Conservation (phyloP, 306 rosid species). For the Rubus parviflorus region DNA sequence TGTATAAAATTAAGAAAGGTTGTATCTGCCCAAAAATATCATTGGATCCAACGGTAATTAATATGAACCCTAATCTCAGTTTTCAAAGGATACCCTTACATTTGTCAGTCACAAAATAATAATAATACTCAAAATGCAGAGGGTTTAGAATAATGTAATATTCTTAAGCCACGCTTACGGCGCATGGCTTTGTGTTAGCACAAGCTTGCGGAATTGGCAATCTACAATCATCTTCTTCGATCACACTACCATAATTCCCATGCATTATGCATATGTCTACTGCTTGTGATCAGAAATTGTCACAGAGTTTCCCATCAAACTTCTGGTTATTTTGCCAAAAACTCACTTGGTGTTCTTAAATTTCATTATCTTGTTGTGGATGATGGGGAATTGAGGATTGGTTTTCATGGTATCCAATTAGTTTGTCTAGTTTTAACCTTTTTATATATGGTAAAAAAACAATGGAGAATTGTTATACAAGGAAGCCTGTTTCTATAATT, state of each 20-base stretch:
- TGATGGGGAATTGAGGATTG: not conserved
- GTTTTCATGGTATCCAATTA: not conserved
- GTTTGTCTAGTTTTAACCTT: not conserved
- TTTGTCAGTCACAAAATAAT: slow-evolving; percentile 12
- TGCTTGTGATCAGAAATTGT: slow-evolving; percentile 17
- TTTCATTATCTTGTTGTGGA: not conserved
- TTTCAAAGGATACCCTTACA: slow-evolving; percentile 36
- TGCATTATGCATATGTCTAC: not conserved
- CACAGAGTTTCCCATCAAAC: slow-evolving; percentile 5
- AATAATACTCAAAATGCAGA: not conserved
- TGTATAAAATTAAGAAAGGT: slow-evolving; percentile 13
- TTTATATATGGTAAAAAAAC: not conserved
- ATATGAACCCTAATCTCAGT: slow-evolving; percentile 30
- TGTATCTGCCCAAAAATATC: slow-evolving; percentile 31
- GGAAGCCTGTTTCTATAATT: not conserved
- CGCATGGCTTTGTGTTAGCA: slow-evolving; percentile 37
- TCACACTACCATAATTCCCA: slow-evolving; percentile 16
- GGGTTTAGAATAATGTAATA: not conserved
- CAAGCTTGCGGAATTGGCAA: slow-evolving; percentile 42
- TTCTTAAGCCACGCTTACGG: slow-evolving; percentile 28
- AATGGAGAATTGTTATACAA: not conserved
- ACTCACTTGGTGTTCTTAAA: not conserved
- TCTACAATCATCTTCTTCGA: slow-evolving; percentile 32
- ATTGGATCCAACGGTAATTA: slow-evolving; percentile 48
- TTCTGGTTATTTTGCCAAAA: no score